Base-by-base conservation (phyloP, 805 yeast genomes). In the Saturnispora halmiae region DNA sequence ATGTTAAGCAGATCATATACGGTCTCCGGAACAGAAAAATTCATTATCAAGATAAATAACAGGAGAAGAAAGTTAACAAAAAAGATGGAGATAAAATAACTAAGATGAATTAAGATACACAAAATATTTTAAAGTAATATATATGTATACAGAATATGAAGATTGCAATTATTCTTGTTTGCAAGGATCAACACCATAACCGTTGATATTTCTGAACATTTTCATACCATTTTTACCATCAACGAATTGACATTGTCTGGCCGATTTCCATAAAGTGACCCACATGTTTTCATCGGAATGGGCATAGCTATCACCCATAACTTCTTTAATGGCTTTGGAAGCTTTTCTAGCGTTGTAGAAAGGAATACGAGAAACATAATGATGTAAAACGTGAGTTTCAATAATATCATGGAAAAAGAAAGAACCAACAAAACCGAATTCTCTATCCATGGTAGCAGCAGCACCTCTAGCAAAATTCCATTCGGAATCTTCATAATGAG, bases 391-490 rank as follows among this genome's bases (percentile, higher is more conserved):
- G 59, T 84, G 95, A 40, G 95, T 85, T 66, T 84, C 95, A 56
- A 84, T 83, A 56, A 84, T 84, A 59, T 82, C 94, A 63, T 84
- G 95, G 77, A 84, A 80, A 54, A 82, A 66, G 70, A 74, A 73
- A 57, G 73, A 67, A 43, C 95, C 95, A 47, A 81, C 67, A 58
- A 83, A 79, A 24, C 90, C 88, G 57, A 82, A 81, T 56, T 82
- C 77, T 56, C 95, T 70, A 63, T 84, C 95, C 47, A 85, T 77
- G 43, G 94, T 84, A 46, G 90, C 83, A 42, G 92, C 88, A 24
- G 95, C 94, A 50, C 95, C 95, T 56, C 88, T 74, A 38, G 88
- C 87, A 59, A 82, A 82, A 51, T 72, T 83, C 95, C 95, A 84
- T 60, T 78, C 79, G 30, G 63, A 54, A 44, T 78, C 73, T 45